Conservation (phyloP, 2,329 filamentous ascomycete genomes). For the Epichloe uncinata region DNA sequence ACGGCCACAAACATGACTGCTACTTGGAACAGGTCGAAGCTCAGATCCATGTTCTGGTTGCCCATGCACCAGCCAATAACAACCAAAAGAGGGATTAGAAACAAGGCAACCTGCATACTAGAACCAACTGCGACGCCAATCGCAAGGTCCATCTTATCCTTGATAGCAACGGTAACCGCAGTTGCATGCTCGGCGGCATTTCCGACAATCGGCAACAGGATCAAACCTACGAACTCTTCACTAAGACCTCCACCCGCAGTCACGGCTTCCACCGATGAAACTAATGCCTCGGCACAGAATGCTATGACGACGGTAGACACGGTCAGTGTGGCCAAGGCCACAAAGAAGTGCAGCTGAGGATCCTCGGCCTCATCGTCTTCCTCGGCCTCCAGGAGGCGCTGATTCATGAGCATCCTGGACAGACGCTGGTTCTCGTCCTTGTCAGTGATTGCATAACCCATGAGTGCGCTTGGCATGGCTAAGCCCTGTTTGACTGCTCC, state of each 20-base stretch:
- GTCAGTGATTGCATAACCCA: conserved; percentile 21
- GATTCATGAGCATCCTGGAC: conserved; percentile 31
- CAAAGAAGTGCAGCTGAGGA: conserved; percentile 58
- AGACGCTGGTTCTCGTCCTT: conserved; percentile 29
- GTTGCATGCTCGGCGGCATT: conserved; percentile 76
- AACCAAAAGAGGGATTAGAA: conserved; percentile 64
- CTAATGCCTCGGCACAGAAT: conserved; percentile 60
- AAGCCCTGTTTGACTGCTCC: conserved; percentile 27
- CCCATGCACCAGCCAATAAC: conserved; percentile 68
- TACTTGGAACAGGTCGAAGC: conserved; percentile 82
- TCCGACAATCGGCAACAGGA: conserved; percentile 70
- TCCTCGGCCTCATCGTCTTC: conserved; percentile 60
- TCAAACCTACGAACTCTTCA: conserved; percentile 66
- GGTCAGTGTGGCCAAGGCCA: conserved; percentile 58
- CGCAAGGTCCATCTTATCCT: conserved; percentile 76
- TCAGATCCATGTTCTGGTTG: conserved; percentile 61
- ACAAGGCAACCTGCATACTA: conserved; percentile 69
- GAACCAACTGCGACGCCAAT: conserved; percentile 71
- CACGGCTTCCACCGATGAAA: conserved; percentile 46
- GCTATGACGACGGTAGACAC: conserved; percentile 69
- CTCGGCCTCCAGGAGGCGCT: conserved; percentile 22
- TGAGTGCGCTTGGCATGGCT: conserved; percentile 25
- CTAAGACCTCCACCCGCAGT: conserved; percentile 46
- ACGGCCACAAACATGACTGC: conserved; percentile 74
- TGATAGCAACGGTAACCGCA: conserved; percentile 64